A percentile compares a stretch with the other conserved stretches of the same genome.
Evolutionary conservation across 2,329 filamentous ascomycete genomes (phyloP).

Genomic region (Graphiopsis chlorocephala): DNA sequence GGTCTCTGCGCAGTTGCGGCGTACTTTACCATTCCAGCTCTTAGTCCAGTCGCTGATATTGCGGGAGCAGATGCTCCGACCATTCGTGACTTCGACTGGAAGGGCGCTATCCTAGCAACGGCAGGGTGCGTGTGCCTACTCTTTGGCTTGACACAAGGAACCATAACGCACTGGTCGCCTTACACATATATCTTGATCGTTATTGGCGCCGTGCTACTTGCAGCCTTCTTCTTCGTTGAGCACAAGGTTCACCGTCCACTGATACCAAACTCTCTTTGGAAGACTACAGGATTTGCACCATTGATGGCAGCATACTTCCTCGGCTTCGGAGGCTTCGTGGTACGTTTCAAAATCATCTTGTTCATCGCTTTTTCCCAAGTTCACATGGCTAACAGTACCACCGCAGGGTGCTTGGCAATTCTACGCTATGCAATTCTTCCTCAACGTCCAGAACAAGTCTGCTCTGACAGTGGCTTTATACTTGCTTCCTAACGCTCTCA

Average conservation of each 20-base stretch:
- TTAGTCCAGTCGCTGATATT: slow-evolving; percentile 34
- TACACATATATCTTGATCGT: slow-evolving; percentile 39
- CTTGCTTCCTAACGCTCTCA: slow-evolving; percentile 45
- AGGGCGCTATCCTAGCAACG: slow-evolving; percentile 31
- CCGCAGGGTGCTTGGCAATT: slow-evolving; percentile 29
- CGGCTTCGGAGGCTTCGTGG: slow-evolving; percentile 36
- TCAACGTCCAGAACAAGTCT: slow-evolving; percentile 38
- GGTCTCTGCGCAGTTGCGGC: slow-evolving; percentile 39
- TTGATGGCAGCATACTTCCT: slow-evolving; percentile 39
- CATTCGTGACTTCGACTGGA: slow-evolving; percentile 32
- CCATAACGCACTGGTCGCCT: slow-evolving; percentile 35
- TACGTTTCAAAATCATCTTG: slow-evolving; percentile 29
- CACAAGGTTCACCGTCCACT: slow-evolving; percentile 33
- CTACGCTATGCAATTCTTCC: slow-evolving; percentile 41
- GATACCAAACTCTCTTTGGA: slow-evolving; percentile 41
- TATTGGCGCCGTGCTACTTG: slow-evolving; percentile 32
- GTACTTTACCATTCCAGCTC: slow-evolving; percentile 40
- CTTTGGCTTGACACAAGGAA: slow-evolving; percentile 38
- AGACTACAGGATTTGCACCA: slow-evolving; percentile 43
- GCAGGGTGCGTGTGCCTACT: slow-evolving; percentile 35
- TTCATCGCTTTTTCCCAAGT: background rate
- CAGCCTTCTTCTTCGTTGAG: slow-evolving; percentile 34
- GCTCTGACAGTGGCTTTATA: slow-evolving; percentile 45
- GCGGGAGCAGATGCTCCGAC: slow-evolving; percentile 23
- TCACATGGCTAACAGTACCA: background rate